These are phyloP conservation scores for Limonomyces culmigenus DNA, from an alignment of 1,284 basidiomycete species.

Conservation along the genomic window DNA sequence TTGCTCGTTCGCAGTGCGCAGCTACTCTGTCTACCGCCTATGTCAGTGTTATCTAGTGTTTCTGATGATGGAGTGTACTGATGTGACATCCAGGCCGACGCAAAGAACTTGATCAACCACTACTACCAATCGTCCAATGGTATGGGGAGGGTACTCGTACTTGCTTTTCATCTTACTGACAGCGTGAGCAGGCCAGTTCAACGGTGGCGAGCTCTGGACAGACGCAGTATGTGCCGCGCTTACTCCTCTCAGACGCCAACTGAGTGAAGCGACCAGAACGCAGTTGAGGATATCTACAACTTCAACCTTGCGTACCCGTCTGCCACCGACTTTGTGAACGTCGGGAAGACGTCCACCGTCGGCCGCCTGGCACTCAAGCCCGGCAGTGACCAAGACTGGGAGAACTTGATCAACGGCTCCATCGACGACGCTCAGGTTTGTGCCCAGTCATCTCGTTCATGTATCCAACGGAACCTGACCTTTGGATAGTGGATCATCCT, in stretches of 20 bases:
- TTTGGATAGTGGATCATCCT: constrained; percentile 34
- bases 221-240: constrained; percentile 22
- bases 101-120: not conserved
- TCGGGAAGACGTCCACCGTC: constrained; percentile 25
- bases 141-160: not conserved
- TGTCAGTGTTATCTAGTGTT: not conserved
- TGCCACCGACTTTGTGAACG: constrained; percentile 17
- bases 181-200: constrained; percentile 19
- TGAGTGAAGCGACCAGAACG: constrained; percentile 19
- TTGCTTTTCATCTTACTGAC: not conserved
- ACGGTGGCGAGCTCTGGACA: constrained; percentile 29
- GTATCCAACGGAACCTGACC: no score
- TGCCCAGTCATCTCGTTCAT: no score
- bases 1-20: not conserved
- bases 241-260: not conserved
- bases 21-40: not conserved
- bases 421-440: constrained; percentile 37
- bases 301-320: constrained; percentile 28
- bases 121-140: not conserved
- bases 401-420: constrained; percentile 21
- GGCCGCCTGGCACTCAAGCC: constrained; percentile 19
- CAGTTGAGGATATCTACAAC: constrained; percentile 36
- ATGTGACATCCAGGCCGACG: not conserved
- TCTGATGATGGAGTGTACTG: no score
- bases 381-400: constrained; percentile 20